Percentiles rank a stretch among this genome's conserved stretches.
These are phyloP conservation scores for Fusarium musae DNA, from an alignment of 2,329 filamentous ascomycete genomes.

Conservation along the genomic window DNA sequence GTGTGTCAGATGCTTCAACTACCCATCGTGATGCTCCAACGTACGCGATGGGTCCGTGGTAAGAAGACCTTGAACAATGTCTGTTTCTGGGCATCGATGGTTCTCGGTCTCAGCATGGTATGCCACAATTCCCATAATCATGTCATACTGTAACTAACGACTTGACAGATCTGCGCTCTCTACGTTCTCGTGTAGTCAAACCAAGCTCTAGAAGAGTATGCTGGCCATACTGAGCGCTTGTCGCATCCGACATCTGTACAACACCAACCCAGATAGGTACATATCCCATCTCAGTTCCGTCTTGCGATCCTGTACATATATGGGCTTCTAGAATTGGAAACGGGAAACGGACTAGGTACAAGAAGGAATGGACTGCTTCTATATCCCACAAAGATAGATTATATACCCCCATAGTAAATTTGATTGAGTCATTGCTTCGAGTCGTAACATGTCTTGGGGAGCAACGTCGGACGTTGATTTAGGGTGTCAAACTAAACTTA, in stretches of 20 bases:
- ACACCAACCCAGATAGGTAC: neutral
- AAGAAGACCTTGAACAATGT: conserved; percentile 86
- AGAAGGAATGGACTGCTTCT: neutral
- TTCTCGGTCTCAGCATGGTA: conserved; percentile 84
- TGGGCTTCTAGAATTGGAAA: neutral
- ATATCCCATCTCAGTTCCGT: neutral
- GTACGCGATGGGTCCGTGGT: conserved; percentile 79
- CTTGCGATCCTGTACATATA: neutral
- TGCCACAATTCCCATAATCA: conserved; percentile 47
- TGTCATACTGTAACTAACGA: conserved; percentile 25
- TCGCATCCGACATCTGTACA: neutral
- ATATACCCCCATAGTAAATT: conserved; percentile 29
- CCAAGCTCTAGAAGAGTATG: neutral
- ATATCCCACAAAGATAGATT: conserved; percentile 9
- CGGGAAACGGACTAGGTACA: neutral
- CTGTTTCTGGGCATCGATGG: conserved; percentile 93
- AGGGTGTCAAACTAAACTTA: too few relatives aligned
- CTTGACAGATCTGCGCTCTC: conserved; percentile 61
- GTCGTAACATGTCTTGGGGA: neutral
- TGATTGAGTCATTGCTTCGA: neutral
- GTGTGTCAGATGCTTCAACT: conserved; percentile 96
- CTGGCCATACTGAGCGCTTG: conserved; percentile 1
- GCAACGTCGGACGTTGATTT: neutral
- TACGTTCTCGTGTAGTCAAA: conserved; percentile 60
- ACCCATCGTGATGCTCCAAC: conserved; percentile 92